These are phyloP conservation scores for Phytophthora vignae DNA, from an alignment of 352 stramenopile genomes.

Conservation along the genomic window DNA sequence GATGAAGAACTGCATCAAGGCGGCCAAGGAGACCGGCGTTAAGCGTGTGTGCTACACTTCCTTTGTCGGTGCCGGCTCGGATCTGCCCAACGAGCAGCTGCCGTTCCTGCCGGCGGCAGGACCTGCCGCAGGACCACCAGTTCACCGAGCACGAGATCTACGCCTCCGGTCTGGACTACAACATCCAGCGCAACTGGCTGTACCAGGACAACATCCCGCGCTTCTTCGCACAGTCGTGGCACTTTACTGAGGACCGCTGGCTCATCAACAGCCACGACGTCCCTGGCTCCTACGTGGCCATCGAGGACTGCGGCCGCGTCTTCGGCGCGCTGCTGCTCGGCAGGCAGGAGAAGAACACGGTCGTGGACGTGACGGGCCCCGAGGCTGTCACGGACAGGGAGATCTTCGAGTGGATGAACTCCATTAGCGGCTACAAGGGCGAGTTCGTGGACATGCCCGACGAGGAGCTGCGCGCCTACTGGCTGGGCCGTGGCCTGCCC, in stretches of 20 bases:
- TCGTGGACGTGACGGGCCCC: slow-evolving; percentile 33
- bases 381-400: slow-evolving; percentile 32
- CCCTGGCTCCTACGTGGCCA: slow-evolving; percentile 16
- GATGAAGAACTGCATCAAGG: slow-evolving; percentile 25
- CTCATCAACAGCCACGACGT: slow-evolving; percentile 29
- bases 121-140: slow-evolving; percentile 38
- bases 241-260: slow-evolving; percentile 34
- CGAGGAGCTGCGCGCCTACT: slow-evolving; percentile 34
- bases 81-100: slow-evolving; percentile 28
- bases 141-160: slow-evolving; percentile 36
- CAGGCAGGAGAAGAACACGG: slow-evolving; percentile 30
- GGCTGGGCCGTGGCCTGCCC: slow-evolving; percentile 34
- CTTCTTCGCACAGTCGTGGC: slow-evolving; percentile 37
- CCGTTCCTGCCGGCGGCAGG: slow-evolving; percentile 31
- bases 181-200: slow-evolving; percentile 40
- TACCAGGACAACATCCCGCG: slow-evolving; percentile 37
- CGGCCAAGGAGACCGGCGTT: slow-evolving; percentile 27
- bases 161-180: slow-evolving; percentile 16
- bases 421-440: slow-evolving; percentile 30
- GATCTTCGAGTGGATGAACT: slow-evolving; percentile 40
- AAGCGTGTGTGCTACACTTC: slow-evolving; percentile 40
- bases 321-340: slow-evolving; percentile 31
- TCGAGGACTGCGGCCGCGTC: slow-evolving; percentile 27
- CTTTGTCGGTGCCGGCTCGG: slow-evolving; percentile 14
- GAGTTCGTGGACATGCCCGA: slow-evolving; percentile 42